phyloP scores from a whole-genome alignment of 768 basidiomycete species.

The Agrocybe pediades region DNA sequence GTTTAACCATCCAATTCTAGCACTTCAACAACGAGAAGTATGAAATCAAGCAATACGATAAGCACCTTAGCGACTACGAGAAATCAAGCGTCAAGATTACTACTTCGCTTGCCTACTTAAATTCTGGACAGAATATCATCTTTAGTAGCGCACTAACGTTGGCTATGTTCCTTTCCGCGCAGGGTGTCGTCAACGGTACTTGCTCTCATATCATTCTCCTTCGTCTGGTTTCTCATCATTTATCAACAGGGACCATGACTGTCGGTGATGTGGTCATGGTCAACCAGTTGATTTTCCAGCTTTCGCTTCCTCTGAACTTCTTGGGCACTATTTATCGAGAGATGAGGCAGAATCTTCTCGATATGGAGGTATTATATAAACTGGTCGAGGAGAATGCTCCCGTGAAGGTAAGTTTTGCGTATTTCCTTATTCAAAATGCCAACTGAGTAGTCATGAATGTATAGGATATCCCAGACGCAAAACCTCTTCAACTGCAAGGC shows the following conservation, averaged over 20 bases:
- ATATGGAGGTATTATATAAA: conserved; percentile 96
- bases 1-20: conserved; percentile 39
- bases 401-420: conserved; percentile 47
- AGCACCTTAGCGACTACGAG: conserved; percentile 84
- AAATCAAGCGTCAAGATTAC: conserved; percentile 93
- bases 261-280: conserved; percentile 99
- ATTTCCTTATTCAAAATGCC: neutral
- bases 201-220: neutral
- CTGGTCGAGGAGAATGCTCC: conserved; percentile 81
- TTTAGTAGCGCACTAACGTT: conserved; percentile 92
- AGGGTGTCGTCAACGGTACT: conserved; percentile 89
- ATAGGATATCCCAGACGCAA: conserved; percentile 71
- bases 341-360: conserved; percentile 91
- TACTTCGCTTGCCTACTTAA: conserved; percentile 89
- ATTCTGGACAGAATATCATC: conserved; percentile 96
- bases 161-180: conserved; percentile 96
- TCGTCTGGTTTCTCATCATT: neutral
- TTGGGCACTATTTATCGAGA: conserved; percentile 97
- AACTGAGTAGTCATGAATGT: neutral
- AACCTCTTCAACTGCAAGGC: conserved; percentile 68
- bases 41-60: conserved; percentile 91
- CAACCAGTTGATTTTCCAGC: conserved; percentile 97
- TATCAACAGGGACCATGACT: conserved; percentile 84
- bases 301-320: conserved; percentile 96
- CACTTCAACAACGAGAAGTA: conserved; percentile 97